A percentile compares a stretch with the other conserved stretches of the same genome.
These are phyloP conservation scores for Gossypium trilobum DNA, from an alignment of 441 rosid species.

Conservation along the genomic window DNA sequence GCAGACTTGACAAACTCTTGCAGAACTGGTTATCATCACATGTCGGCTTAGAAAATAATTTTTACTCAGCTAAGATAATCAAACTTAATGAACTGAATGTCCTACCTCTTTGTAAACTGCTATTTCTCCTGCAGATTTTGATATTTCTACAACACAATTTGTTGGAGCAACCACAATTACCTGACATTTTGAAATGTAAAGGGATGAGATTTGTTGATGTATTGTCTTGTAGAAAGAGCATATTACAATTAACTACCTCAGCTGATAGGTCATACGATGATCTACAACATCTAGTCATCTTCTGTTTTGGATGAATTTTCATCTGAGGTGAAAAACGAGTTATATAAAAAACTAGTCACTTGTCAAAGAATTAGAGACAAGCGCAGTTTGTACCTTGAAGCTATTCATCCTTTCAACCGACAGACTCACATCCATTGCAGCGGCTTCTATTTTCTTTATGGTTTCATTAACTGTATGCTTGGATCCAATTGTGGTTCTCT, in stretches of 20 bases:
- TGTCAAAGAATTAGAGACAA: background rate
- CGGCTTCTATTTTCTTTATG: constrained; percentile 76
- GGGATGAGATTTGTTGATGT: constrained; percentile 6
- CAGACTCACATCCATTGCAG: constrained; percentile 57
- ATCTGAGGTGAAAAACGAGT: constrained; percentile 31
- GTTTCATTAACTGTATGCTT: constrained; percentile 61
- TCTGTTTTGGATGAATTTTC: constrained; percentile 58
- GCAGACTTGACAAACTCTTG: constrained; percentile 62
- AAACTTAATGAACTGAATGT: background rate
- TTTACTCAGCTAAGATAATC: constrained; percentile 5
- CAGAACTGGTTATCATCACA: constrained; percentile 52
- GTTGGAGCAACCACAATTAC: constrained; percentile 73
- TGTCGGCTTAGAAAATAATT: constrained; percentile 8
- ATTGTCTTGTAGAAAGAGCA: constrained; percentile 9
- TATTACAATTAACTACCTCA: constrained; percentile 38
- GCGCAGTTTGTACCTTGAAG: constrained; percentile 41
- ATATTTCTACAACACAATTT: constrained; percentile 76
- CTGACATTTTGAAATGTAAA: constrained; percentile 21
- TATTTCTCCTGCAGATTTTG: constrained; percentile 69
- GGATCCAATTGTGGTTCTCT: constrained; percentile 57
- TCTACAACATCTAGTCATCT: constrained; percentile 45
- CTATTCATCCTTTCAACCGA: constrained; percentile 53
- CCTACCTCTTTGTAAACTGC: constrained; percentile 63
- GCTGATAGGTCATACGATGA: constrained; percentile 68
- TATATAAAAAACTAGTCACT: background rate